Conservation (phyloP, 257 asterid genomes). For the Henckelia pumila region DNA sequence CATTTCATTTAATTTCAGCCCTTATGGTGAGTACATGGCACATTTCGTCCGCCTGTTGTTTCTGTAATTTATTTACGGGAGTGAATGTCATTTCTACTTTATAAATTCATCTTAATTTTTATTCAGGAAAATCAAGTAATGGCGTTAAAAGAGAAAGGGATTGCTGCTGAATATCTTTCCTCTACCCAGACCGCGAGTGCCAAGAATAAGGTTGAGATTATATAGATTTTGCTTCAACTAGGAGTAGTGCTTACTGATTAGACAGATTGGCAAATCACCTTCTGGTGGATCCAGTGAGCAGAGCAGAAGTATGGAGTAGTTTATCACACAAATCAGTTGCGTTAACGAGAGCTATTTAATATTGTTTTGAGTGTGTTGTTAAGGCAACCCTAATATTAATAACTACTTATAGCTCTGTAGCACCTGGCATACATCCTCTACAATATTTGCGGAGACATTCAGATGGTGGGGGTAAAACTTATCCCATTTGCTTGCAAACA, state of each 20-base stretch:
- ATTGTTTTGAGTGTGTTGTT: neutral
- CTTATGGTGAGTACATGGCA: constrained; percentile 62
- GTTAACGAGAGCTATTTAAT: neutral
- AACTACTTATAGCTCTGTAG: constrained; percentile 5
- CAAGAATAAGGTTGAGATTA: constrained; percentile 61
- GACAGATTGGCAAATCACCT: constrained; percentile 9
- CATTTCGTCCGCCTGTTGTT: constrained; percentile 12
- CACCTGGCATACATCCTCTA: neutral
- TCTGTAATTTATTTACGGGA: neutral
- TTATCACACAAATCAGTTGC: neutral
- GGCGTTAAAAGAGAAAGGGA: constrained; percentile 74
- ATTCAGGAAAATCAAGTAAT: constrained; percentile 86
- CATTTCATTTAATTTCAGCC: constrained; percentile 50
- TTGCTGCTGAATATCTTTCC: constrained; percentile 92
- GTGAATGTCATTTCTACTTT: neutral
- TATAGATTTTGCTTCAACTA: constrained; percentile 9
- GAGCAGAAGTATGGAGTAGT: constrained; percentile 1
- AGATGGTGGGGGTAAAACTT: neutral
- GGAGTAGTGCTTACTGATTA: constrained; percentile 17
- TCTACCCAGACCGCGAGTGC: constrained; percentile 70
- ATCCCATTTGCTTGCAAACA: neutral
- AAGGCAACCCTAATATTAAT: neutral
- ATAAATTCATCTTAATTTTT: constrained; percentile 11
- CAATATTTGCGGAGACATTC: neutral
- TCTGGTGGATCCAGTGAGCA: neutral